phyloP scores from a whole-genome alignment of 805 yeast genomes.

The Ogataea ganodermae region DNA sequence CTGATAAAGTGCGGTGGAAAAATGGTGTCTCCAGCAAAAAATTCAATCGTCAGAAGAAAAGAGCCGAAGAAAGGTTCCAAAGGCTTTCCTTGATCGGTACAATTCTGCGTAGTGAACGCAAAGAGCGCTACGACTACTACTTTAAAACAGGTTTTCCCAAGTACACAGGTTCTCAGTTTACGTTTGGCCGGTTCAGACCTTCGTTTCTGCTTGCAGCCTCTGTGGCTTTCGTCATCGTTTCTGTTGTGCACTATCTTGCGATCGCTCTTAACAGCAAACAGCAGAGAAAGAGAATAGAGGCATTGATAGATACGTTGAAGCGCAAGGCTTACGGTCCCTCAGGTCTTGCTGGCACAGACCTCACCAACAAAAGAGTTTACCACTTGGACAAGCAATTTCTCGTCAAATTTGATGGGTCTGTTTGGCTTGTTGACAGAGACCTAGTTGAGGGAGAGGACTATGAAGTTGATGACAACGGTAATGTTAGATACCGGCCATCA shows the following conservation, averaged over 20 bases:
- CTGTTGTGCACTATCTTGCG: slow-evolving; percentile 59
- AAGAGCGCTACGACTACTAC: slow-evolving; percentile 83
- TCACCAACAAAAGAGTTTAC: slow-evolving; percentile 44
- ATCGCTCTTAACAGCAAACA: slow-evolving; percentile 56
- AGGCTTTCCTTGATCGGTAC: slow-evolving; percentile 75
- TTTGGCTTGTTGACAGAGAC: slow-evolving; percentile 51
- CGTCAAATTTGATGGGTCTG: slow-evolving; percentile 58
- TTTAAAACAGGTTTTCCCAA: slow-evolving; percentile 82
- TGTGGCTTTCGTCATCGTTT: slow-evolving; percentile 51
- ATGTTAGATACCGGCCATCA: slow-evolving; percentile 16
- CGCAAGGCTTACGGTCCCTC: slow-evolving; percentile 54
- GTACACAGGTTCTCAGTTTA: slow-evolving; percentile 68
- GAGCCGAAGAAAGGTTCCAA: slow-evolving; percentile 71
- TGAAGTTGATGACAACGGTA: slow-evolving; percentile 24
- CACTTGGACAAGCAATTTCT: slow-evolving; percentile 53
- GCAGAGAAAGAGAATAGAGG: slow-evolving; percentile 55
- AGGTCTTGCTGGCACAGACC: slow-evolving; percentile 35
- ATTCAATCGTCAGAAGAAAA: slow-evolving; percentile 37
- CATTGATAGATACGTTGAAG: slow-evolving; percentile 51
- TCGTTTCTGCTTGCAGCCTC: slow-evolving; percentile 53
- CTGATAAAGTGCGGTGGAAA: slow-evolving; percentile 65
- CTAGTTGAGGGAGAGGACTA: slow-evolving; percentile 26
- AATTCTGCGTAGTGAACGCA: slow-evolving; percentile 62
- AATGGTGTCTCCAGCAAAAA: slow-evolving; percentile 38
- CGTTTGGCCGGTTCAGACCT: slow-evolving; percentile 69